Evolutionary conservation across 352 stramenopile genomes (phyloP), one percentile per base, ranked within the genome.

Genomic region (Phytopythium aichiense): DNA sequence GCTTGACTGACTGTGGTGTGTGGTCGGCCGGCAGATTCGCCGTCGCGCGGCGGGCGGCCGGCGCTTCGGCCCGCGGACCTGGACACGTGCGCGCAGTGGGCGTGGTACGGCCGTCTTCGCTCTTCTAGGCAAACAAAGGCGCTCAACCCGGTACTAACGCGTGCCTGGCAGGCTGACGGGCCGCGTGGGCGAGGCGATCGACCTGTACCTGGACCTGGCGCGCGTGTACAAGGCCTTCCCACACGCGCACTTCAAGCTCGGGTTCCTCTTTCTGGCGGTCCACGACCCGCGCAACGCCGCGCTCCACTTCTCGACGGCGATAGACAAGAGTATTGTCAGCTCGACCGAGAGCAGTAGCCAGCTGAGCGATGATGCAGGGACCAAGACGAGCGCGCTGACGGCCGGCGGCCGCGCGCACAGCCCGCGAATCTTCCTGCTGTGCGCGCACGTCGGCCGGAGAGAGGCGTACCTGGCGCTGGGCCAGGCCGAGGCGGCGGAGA

Each of bases 241-340:
- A 18, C 74, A 87, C 55, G 75, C 81, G 5, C 74, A 84, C 63
- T 87, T 87, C 62, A 87, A 87, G 61, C 66, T 87, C 30, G 77
- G 72, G 2, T 84, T 69, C 37, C 63, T 87, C 13, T 84, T 71
- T 25, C 67, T 84, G 22, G 51, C 63, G 7, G 48, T 72, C 4
- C 57, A 78, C 20, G 72, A 87, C 58, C 62, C 63, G 35, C 55
- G 45, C 1, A 65, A 51, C 16, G 77, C 74, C 0, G 60, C 73
- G 16, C 73, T 58, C 1, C 72, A 82, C 48, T 82, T 85, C 50
- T 72, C 62, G 7, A 50, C 66, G 23, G 73, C 82, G 58, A 85
- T 85, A 31, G 73, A 79, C 23, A 18, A 48, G 35, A 8, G 53
- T 8, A 16, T 35, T 4, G 35, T n/a, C 35, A 40, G 9, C 12